Percentiles rank a stretch among this genome's conserved stretches.
phyloP scores from a whole-genome alignment of 129 eudicot genomes.

The Artemisia annua region DNA sequence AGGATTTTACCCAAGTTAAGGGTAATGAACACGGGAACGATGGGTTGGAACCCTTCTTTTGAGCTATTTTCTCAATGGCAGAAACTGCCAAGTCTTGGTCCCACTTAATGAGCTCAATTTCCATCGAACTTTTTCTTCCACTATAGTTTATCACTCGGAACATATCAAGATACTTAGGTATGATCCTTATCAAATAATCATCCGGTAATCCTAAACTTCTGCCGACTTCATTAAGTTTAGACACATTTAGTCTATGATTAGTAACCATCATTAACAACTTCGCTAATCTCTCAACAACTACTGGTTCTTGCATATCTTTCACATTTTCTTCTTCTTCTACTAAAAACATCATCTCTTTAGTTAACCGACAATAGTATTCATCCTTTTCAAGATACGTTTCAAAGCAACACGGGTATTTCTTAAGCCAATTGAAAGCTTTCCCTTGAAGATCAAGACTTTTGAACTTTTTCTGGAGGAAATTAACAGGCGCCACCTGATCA shows the following conservation, averaged over 20 bases:
- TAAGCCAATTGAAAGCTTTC: conserved; percentile 81
- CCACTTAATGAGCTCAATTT: conserved; percentile 77
- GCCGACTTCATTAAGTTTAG: conserved; percentile 63
- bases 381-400: conserved; percentile 57
- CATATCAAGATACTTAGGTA: conserved; percentile 74
- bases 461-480: conserved; percentile 72
- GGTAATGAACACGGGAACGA: conserved; percentile 74
- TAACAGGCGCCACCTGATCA: conserved; percentile 55
- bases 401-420: conserved; percentile 90
- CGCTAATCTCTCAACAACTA: conserved; percentile 63
- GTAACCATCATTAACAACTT: conserved; percentile 86
- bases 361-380: conserved; percentile 60
- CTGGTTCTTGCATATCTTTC: conserved; percentile 63
- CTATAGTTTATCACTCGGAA: conserved; percentile 69
- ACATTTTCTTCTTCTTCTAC: conserved; percentile 81
- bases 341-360: conserved; percentile 66
- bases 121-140: conserved; percentile 78
- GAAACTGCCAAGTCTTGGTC: conserved; percentile 68
- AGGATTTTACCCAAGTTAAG: conserved; percentile 63
- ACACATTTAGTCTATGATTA: conserved; percentile 61
- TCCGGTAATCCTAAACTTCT: conserved; percentile 82
- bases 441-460: conserved; percentile 92
- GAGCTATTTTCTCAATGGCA: conserved; percentile 54
- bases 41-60: conserved; percentile 45
- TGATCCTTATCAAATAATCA: conserved; percentile 76